Evolutionary conservation across 2,329 filamentous ascomycete species (phyloP).

Genomic region (Aspergillus sp.): DNA sequence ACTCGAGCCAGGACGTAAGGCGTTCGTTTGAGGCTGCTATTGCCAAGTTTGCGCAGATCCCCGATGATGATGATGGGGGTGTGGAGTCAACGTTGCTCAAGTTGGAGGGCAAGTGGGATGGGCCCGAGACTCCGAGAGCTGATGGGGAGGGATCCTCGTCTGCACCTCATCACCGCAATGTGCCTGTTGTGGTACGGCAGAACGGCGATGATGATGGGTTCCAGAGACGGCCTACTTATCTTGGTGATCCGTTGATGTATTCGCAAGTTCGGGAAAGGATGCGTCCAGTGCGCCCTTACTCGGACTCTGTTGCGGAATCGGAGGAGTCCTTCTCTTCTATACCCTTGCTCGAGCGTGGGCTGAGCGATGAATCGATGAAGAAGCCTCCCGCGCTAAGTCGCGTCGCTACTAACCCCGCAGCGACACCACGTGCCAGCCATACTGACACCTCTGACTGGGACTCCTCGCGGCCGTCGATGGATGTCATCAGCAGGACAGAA

Average conservation of each 20-base stretch:
- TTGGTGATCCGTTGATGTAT: conserved; percentile 18
- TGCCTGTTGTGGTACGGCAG: background rate
- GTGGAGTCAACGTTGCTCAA: conserved; percentile 90
- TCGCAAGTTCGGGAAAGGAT: conserved; percentile 20
- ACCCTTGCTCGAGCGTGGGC: conserved; percentile 65
- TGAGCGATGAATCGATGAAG: conserved; percentile 44
- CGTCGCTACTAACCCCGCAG: conserved; percentile 10
- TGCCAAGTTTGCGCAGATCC: conserved; percentile 76
- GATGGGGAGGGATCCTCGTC: background rate
- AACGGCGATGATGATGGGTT: background rate
- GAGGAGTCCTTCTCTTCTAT: conserved; percentile 69
- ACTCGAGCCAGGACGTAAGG: conserved; percentile 51
- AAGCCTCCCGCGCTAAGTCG: conserved; percentile 27
- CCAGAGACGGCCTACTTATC: conserved; percentile 17
- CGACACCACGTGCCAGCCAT: conserved; percentile 15
- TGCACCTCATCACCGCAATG: background rate
- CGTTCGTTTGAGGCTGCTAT: conserved; percentile 84
- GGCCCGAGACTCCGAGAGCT: conserved; percentile 3
- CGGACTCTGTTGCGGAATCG: conserved; percentile 51
- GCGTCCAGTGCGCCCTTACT: conserved; percentile 29
- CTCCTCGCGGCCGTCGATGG: conserved; percentile 45
- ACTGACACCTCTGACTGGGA: conserved; percentile 20
- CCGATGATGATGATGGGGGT: conserved; percentile 81
- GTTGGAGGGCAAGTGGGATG: conserved; percentile 71
- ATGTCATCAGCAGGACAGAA: conserved; percentile 46